Evolutionary conservation across 2,329 filamentous ascomycete genomes (phyloP).

Genomic region (Ascochyta koolunga): DNA sequence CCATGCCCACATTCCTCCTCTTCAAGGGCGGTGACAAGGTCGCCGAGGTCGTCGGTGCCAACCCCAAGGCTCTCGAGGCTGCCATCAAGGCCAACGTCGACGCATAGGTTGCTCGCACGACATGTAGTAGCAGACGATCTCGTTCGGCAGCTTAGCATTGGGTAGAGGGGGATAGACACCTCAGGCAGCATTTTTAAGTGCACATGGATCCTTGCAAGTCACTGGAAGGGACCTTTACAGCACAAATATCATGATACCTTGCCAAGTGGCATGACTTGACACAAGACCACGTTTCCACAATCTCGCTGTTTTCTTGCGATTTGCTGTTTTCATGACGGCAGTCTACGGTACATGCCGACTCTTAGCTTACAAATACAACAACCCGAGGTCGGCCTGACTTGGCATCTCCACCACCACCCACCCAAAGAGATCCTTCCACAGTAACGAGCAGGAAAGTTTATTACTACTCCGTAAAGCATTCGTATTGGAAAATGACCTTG

Average conservation of each 20-base stretch:
- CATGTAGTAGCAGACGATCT: conserved; percentile 4
- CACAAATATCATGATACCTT: conserved; percentile 26
- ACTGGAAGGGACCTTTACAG: conserved; percentile 6
- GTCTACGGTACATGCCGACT: neutral
- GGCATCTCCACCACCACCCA: conserved; percentile 2
- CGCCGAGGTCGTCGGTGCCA: conserved; percentile 78
- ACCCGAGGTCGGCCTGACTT: conserved; percentile 10
- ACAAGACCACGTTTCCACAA: neutral
- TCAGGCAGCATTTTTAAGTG: conserved; percentile 13
- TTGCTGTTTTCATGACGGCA: neutral
- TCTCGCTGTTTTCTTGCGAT: neutral
- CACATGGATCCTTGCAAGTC: conserved; percentile 3
- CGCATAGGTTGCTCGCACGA: conserved; percentile 23
- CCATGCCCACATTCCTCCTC: conserved; percentile 90
- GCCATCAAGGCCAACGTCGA: conserved; percentile 52
- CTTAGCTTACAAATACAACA: conserved; percentile 16
- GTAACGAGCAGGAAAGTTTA: neutral
- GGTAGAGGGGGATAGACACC: conserved; percentile 4
- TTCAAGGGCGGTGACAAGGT: conserved; percentile 81
- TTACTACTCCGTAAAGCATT: neutral
- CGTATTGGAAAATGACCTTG: neutral
- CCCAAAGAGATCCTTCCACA: neutral
- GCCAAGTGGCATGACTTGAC: conserved; percentile 23
- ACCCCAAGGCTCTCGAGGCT: conserved; percentile 69
- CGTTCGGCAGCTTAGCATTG: conserved; percentile 18